Conservation (phyloP, 2,329 filamentous ascomycete genomes). For the Dryadomyces quercivorus region DNA sequence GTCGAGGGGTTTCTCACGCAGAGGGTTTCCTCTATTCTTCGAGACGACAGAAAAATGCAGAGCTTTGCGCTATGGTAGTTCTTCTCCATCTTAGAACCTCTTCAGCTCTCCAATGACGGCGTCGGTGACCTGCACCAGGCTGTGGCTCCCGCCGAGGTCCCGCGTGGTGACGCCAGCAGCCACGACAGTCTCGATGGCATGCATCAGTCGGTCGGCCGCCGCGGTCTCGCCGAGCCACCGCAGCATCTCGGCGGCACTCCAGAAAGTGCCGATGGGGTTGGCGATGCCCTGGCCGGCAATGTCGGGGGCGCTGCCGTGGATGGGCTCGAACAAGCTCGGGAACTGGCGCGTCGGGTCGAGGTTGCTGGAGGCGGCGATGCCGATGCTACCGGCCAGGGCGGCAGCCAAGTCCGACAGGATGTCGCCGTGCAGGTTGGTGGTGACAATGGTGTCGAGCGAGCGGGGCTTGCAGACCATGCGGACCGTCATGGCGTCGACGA, state of each 20-base stretch:
- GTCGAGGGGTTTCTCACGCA: too few relatives aligned
- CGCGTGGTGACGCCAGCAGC: constrained; percentile 34
- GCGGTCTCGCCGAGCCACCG: constrained; percentile 38
- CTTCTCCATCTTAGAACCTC: too few relatives aligned
- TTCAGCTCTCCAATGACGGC: constrained; percentile 6
- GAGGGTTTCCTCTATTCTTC: too few relatives aligned
- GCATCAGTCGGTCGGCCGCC: constrained; percentile 32
- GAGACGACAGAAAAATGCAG: too few relatives aligned
- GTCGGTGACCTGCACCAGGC: constrained; percentile 12
- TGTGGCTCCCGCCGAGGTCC: constrained; percentile 33
- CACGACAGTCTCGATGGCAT: constrained; percentile 35
- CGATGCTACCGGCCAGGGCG: constrained; percentile 54
- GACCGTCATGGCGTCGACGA: constrained; percentile 39
- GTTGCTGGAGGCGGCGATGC: constrained; percentile 54
- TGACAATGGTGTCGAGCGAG: constrained; percentile 49
- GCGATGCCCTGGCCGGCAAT: constrained; percentile 40
- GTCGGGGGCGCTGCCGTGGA: constrained; percentile 42
- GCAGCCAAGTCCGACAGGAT: constrained; percentile 57
- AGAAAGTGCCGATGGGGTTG: constrained; percentile 42
- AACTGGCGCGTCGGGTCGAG: constrained; percentile 43
- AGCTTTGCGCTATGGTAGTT: neutral
- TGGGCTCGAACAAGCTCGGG: constrained; percentile 44
- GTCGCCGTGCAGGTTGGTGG: constrained; percentile 49
- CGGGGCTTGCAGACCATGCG: constrained; percentile 48
- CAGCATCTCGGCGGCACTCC: constrained; percentile 41